Evolutionary conservation across 257 asterid genomes (phyloP), one percentile per base, ranked within the genome.

Genomic region (Solanum ahanhuiri): DNA sequence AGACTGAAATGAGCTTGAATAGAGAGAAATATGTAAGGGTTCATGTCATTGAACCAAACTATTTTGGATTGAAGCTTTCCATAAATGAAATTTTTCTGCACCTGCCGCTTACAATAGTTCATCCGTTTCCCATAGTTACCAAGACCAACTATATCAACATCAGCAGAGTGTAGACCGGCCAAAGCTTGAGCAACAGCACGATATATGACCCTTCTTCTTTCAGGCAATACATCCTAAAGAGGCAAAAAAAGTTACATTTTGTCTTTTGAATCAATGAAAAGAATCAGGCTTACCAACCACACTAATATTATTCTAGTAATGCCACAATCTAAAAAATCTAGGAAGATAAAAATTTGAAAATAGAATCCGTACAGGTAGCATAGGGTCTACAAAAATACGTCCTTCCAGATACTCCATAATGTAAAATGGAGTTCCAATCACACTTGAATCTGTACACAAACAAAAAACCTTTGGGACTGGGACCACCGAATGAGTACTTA

Each of bases 401-500:
- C 98, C 99, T 92, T 96, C 98, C 37, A 96, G 88, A 89, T 92
- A 96, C 92, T 95, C 98, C 99, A 95, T 96, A 84, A 96, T 93
- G 94, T 96, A 96, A 90, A 96, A 96, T 35, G 99, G 95, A 66
- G 98, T 96, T 86, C 99, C 99, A 20, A 96, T 93, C 88, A 96
- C 92, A 79, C 93, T 93, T 37, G 97, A 88, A 86, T 96, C 98
- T 8, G 92, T 92, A 93, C 99, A 95, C 90, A 96, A 89, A 90
- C 97, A 96, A 92, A 88, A 94, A 20, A 94, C 99, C 89, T 93
- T 95, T 35, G 99, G 99, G 86, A 95, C 99, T 1, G 98, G 99
- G 87, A 96, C 98, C 90, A 87, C 70, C 10, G 97, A 93, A 85
- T 89, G 91, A 83, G 93, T 89, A 75, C 98, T 93, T 87, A 96